phyloP scores from a whole-genome alignment of 805 yeast species.

The Cyberlindnera samutprakarnensis region DNA sequence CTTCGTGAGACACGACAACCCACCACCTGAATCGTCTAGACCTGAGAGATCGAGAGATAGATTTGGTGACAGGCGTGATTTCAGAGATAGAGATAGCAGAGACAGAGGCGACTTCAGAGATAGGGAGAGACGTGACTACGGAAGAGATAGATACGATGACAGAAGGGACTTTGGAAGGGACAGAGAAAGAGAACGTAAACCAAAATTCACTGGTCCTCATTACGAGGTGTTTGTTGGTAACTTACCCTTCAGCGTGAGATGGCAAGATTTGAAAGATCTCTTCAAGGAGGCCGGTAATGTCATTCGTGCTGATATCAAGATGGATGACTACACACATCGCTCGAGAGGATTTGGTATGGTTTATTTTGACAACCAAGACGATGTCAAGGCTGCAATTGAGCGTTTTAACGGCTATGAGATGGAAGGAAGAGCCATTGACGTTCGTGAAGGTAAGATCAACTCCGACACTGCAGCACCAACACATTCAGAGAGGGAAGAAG shows the following conservation, averaged over 20 bases:
- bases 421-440: conserved; percentile 74
- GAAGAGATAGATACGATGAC: conserved; percentile 16
- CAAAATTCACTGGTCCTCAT: conserved; percentile 18
- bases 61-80: conserved; percentile 6
- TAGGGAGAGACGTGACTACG: too few species aligned
- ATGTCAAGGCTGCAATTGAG: conserved; percentile 64
- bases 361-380: conserved; percentile 54
- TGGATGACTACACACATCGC: conserved; percentile 52
- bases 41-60: conserved; percentile 6
- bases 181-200: conserved; percentile 12
- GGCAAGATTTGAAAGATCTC: conserved; percentile 83
- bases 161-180: conserved; percentile 7
- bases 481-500: neutral
- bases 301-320: conserved; percentile 72
- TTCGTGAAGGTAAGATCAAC: conserved; percentile 58
- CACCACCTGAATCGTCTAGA: conserved; percentile 47
- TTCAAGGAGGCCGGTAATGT: conserved; percentile 74
- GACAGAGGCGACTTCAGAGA: conserved; percentile 10
- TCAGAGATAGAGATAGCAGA: conserved; percentile 10
- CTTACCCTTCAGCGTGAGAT: conserved; percentile 70
- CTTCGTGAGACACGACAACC: conserved; percentile 86
- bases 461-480: conserved; percentile 4
- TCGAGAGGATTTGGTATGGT: conserved; percentile 87
- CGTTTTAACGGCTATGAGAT: conserved; percentile 60
- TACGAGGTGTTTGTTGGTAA: conserved; percentile 71